Conservation (phyloP, 805 yeast species). For the Saturnispora hagleri region DNA sequence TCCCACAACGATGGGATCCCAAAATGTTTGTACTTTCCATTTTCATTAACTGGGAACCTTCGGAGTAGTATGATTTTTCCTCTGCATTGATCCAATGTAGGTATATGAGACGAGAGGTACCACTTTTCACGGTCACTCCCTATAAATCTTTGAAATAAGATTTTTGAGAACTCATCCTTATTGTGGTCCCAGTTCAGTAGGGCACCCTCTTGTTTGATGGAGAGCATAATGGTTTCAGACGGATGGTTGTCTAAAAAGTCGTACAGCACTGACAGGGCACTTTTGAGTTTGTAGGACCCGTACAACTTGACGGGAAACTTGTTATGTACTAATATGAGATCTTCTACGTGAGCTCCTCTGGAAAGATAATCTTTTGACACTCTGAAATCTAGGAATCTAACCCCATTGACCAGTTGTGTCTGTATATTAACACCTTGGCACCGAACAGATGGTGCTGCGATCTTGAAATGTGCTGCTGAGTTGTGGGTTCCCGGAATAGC, state of each 20-base stretch:
- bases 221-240: constrained; percentile 56
- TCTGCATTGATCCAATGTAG: constrained; percentile 50
- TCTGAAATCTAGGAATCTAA: constrained; percentile 66
- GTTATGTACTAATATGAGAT: constrained; percentile 63
- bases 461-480: constrained; percentile 56
- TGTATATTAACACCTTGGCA: constrained; percentile 58
- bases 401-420: constrained; percentile 61
- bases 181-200: constrained; percentile 50
- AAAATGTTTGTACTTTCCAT: constrained; percentile 30
- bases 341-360: constrained; percentile 33
- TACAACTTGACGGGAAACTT: constrained; percentile 63
- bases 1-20: constrained; percentile 70
- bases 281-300: constrained; percentile 42
- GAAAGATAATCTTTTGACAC: constrained; percentile 47
- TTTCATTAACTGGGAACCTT: constrained; percentile 56
- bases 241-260: constrained; percentile 42
- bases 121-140: constrained; percentile 42
- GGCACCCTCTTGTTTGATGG: constrained; percentile 68
- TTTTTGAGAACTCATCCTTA: constrained; percentile 54
- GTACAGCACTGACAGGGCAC: constrained; percentile 50
- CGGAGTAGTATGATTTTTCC: constrained; percentile 62
- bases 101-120: constrained; percentile 49
- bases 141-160: constrained; percentile 51
- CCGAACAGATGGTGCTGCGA: constrained; percentile 66
- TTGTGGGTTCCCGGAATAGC: constrained; percentile 84